These are phyloP conservation scores for Botrytis sinoallii DNA, from an alignment of 2,329 filamentous ascomycete species.

Conservation along the genomic window DNA sequence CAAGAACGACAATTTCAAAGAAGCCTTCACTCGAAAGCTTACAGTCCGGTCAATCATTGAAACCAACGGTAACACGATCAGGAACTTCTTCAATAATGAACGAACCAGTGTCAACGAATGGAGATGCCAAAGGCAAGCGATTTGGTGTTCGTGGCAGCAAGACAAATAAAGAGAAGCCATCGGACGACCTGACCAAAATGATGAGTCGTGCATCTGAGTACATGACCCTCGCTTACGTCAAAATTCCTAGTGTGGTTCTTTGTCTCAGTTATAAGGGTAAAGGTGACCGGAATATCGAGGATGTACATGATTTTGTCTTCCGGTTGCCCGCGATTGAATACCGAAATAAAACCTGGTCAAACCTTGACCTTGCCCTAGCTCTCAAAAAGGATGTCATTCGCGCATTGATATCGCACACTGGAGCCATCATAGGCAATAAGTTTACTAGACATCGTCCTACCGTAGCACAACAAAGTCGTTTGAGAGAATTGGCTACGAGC, in stretches of 20 bases:
- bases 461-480: slow-evolving; percentile 71
- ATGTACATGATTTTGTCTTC: slow-evolving; percentile 97
- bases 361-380: slow-evolving; percentile 86
- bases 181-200: slow-evolving; percentile 95
- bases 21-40: slow-evolving; percentile 38
- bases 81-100: slow-evolving; percentile 28
- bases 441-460: slow-evolving; percentile 84
- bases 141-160: slow-evolving; percentile 54
- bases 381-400: slow-evolving; percentile 94
- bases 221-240: slow-evolving; percentile 95
- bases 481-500: slow-evolving; percentile 80
- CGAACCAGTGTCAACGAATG: slow-evolving; percentile 32
- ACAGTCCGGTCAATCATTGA: slow-evolving; percentile 28
- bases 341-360: slow-evolving; percentile 98
- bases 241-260: slow-evolving; percentile 89
- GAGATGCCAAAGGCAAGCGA: slow-evolving; percentile 42
- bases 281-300: slow-evolving; percentile 90
- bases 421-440: slow-evolving; percentile 96
- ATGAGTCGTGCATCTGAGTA: slow-evolving; percentile 92
- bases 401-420: slow-evolving; percentile 90
- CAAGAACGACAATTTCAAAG: slow-evolving; percentile 31
- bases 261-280: slow-evolving; percentile 97
- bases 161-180: slow-evolving; percentile 58
- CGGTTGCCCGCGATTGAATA: slow-evolving; percentile 91
- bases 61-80: slow-evolving; percentile 31